A percentile compares a stretch with the other conserved stretches of the same genome.
Conservation (phyloP, 2,329 filamentous ascomycete genomes). For the Blumeriella jaapii region DNA sequence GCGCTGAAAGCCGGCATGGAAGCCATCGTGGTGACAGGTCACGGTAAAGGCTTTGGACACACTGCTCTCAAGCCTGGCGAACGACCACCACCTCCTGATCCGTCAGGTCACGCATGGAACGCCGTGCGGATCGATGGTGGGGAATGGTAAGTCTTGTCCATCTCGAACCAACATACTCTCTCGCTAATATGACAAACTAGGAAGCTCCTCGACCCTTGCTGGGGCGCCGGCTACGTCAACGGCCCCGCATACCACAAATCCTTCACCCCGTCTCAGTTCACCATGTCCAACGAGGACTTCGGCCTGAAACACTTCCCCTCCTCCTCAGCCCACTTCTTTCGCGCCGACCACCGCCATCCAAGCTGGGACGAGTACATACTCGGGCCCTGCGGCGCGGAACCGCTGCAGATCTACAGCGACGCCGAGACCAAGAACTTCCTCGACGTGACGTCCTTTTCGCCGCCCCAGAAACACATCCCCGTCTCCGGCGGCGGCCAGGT, state of each 20-base stretch:
- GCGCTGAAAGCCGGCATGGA: slow-evolving; percentile 72
- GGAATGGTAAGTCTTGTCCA: slow-evolving; percentile 44
- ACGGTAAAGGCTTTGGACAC: slow-evolving; percentile 81
- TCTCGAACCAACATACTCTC: not conserved
- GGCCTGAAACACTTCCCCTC: slow-evolving; percentile 68
- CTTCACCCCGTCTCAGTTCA: slow-evolving; percentile 56
- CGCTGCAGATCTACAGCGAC: slow-evolving; percentile 35
- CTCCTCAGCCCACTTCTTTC: slow-evolving; percentile 59
- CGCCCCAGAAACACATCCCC: slow-evolving; percentile 44
- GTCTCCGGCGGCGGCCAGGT: slow-evolving; percentile 40
- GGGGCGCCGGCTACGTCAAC: slow-evolving; percentile 70
- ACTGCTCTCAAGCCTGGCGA: slow-evolving; percentile 49
- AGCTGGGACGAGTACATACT: slow-evolving; percentile 76
- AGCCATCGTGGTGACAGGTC: slow-evolving; percentile 60
- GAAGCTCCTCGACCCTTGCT: slow-evolving; percentile 83
- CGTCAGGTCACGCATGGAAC: slow-evolving; percentile 78
- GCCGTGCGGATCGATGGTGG: slow-evolving; percentile 78
- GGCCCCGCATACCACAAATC: slow-evolving; percentile 47
- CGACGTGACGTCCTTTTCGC: slow-evolving; percentile 48
- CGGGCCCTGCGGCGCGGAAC: slow-evolving; percentile 41
- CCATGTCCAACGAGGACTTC: slow-evolving; percentile 63
- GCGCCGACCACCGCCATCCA: slow-evolving; percentile 54
- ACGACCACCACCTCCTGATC: slow-evolving; percentile 49
- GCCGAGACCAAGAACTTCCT: slow-evolving; percentile 38
- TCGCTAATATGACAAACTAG: too few relatives aligned